phyloP scores from a whole-genome alignment of 805 yeast genomes.

The Lipomyces yamanashiensis region DNA sequence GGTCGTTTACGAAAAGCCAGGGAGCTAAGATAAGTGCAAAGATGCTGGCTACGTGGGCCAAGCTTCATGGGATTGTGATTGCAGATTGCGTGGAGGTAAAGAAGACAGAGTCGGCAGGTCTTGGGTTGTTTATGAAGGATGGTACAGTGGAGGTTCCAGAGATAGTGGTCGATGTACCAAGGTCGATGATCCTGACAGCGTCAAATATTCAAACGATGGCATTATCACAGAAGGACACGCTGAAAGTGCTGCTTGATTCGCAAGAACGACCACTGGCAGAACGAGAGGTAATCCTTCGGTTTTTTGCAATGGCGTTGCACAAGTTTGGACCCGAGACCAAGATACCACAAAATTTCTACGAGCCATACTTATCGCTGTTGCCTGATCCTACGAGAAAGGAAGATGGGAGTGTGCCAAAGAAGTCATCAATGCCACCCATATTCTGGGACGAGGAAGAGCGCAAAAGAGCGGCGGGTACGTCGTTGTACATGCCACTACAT shows the following conservation, averaged over 20 bases:
- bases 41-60: conserved; percentile 10
- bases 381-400: conserved; percentile 13
- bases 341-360: conserved; percentile 8
- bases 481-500: conserved; percentile 21
- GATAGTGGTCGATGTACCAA: conserved; percentile 18
- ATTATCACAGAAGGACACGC: conserved; percentile 1
- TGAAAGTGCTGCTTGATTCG: not conserved
- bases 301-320: conserved; percentile 23
- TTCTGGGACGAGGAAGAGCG: conserved; percentile 22
- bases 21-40: not conserved
- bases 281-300: conserved; percentile 24
- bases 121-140: conserved; percentile 16
- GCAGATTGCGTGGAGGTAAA: conserved; percentile 2
- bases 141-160: not conserved
- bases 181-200: conserved; percentile 16
- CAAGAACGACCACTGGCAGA: conserved; percentile 1
- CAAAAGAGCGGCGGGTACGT: conserved; percentile 17
- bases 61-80: conserved; percentile 13
- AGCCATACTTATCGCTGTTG: conserved; percentile 19
- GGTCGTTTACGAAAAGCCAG: not conserved
- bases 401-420: too few species aligned
- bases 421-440: conserved; percentile 12
- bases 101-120: conserved; percentile 12
- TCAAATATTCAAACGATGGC: conserved; percentile 13
- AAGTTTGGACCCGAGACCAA: not conserved